Evolutionary conservation across 805 yeast species (phyloP).

Genomic region (Middelhovenomyces tepae): DNA sequence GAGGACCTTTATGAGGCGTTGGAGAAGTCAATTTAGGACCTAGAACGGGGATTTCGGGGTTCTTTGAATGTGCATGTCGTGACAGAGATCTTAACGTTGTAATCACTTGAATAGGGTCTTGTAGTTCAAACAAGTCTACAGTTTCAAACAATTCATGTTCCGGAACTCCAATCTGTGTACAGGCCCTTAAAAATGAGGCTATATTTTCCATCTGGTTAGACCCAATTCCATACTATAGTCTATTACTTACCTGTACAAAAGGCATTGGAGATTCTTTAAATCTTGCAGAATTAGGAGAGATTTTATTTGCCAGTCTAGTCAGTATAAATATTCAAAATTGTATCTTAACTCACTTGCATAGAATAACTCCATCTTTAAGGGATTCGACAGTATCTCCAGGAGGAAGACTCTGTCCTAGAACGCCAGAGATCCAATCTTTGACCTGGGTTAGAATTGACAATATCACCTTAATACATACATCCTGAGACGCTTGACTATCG

Average conservation of each 20-base stretch:
- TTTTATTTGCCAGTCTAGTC: slow-evolving; percentile 31
- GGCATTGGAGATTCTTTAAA: slow-evolving; percentile 64
- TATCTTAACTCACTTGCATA: slow-evolving; percentile 33
- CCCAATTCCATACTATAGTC: slow-evolving; percentile 1
- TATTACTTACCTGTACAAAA: slow-evolving; percentile 34
- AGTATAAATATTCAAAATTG: no score
- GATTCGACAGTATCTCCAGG: slow-evolving; percentile 39
- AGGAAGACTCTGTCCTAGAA: slow-evolving; percentile 29
- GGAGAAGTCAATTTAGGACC: slow-evolving; percentile 48
- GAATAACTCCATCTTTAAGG: slow-evolving; percentile 52
- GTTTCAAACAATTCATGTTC: slow-evolving; percentile 79
- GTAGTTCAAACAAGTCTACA: slow-evolving; percentile 58
- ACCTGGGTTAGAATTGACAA: slow-evolving; percentile 2
- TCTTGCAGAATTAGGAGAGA: slow-evolving; percentile 32
- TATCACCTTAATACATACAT: slow-evolving; percentile 8
- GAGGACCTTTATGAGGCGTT: slow-evolving; percentile 33
- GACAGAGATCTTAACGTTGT: slow-evolving; percentile 67
- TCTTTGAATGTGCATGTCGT: slow-evolving; percentile 50
- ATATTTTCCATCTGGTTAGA: slow-evolving; percentile 69
- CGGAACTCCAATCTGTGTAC: slow-evolving; percentile 59
- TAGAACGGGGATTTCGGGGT: slow-evolving; percentile 42
- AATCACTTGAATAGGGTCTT: slow-evolving; percentile 74
- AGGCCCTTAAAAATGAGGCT: slow-evolving; percentile 55
- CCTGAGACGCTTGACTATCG: slow-evolving; percentile 13
- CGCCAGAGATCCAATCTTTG: slow-evolving; percentile 46